A percentile compares a stretch with the other conserved stretches of the same genome.
Evolutionary conservation across 2,329 filamentous ascomycete genomes (phyloP).

Genomic region (Fusarium fujikuroi): DNA sequence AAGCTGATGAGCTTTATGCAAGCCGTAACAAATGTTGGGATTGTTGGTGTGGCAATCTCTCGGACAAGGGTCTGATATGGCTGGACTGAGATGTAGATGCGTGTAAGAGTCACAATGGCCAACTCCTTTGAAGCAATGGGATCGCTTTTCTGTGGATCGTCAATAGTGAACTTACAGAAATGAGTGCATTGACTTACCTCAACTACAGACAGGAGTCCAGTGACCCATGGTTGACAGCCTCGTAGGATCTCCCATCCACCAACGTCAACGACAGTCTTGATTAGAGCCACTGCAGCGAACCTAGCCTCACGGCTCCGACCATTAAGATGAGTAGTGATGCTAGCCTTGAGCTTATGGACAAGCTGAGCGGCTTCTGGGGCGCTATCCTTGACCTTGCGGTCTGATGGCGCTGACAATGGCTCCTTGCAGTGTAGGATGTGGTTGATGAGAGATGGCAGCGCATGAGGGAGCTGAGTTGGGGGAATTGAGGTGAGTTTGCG

Average conservation of each 20-base stretch:
- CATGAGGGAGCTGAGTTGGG: constrained; percentile 76
- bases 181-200: constrained; percentile 61
- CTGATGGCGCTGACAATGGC: constrained; percentile 71
- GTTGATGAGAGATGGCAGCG: constrained; percentile 75
- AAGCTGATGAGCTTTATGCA: constrained; percentile 74
- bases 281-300: constrained; percentile 80
- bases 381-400: constrained; percentile 69
- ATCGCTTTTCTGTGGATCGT: constrained; percentile 74
- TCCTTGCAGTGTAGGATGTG: constrained; percentile 67
- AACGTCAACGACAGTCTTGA: constrained; percentile 84
- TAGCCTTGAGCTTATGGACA: constrained; percentile 83
- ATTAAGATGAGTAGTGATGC: constrained; percentile 80
- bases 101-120: constrained; percentile 78
- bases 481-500: constrained; percentile 77
- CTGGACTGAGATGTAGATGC: constrained; percentile 85
- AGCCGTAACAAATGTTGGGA: constrained; percentile 78
- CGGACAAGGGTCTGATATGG: constrained; percentile 84
- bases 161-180: constrained; percentile 24
- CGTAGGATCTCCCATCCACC: constrained; percentile 86
- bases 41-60: constrained; percentile 86
- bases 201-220: constrained; percentile 77
- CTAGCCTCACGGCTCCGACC: constrained; percentile 79
- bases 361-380: constrained; percentile 73
- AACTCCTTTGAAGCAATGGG: constrained; percentile 79
- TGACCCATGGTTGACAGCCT: constrained; percentile 79